Base-by-base conservation (phyloP, 768 basidiomycete species). In the Hemileccinum rubropunctum region DNA sequence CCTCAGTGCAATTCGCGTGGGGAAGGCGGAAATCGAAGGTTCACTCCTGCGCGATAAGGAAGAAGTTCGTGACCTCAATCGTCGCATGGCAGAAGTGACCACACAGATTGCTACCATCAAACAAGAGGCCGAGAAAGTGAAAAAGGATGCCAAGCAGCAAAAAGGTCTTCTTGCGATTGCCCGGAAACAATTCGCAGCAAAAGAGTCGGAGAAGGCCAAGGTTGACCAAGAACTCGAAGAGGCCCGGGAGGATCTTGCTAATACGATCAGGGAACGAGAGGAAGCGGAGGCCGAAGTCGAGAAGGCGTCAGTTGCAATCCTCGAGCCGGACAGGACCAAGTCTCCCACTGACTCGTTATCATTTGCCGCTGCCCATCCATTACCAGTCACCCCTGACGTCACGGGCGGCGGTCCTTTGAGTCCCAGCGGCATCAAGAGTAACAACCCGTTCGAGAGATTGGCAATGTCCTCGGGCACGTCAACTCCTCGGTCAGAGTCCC, bases 111-210 rank as follows among this genome's bases (percentile, higher is more conserved):
- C 88, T 40, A 62, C 72, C 11, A 65, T 86, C 45, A 94, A 88
- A 66, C 73, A 70, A 11, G 84, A 90, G 53, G 73, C 93, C 18
- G 97, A 98, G 68, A 94, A 89, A 72, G 67, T 80, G 35, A 94
- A 84, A 74, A 98, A 91, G 71, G 95, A 98, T 45, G 92, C 90
- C 2, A 88, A 95, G 66, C 92, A 97, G 63, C 95, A 98, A 73
- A 98, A 92, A 66, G 97, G 97, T 10, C 76, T 95, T 55, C 77
- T 95, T 20, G 94, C 94, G 5, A 95, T 98, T 64, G 90, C 91
- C 6, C 87, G 86, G 73, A 98, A 99, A 68, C 97, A 98, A 72
- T 73, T 98, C 23, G 80, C 79, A 21, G 82, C 88, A 5, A 87
- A 91, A 54, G 95, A 98, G 66, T 74, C 78, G 0, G 89, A 91